phyloP scores from a whole-genome alignment of 306 rosid species.

The Dalbergia cultrata region DNA sequence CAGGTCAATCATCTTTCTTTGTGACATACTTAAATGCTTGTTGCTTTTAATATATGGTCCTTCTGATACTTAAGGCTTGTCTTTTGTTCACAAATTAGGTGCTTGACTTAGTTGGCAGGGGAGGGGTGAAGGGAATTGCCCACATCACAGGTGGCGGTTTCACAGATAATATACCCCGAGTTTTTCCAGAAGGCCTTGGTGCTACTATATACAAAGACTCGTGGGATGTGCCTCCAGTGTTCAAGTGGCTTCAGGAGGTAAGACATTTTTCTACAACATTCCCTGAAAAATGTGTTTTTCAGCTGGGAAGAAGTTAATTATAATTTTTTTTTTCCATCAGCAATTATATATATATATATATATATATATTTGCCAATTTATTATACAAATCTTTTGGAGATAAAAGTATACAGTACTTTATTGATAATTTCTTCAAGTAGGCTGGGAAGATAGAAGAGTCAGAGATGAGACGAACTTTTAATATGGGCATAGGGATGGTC shows the following conservation, averaged over 20 bases:
- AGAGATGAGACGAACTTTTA: conserved; percentile 86
- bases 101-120: conserved; percentile 76
- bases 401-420: background rate
- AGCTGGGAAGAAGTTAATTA: conserved; percentile 1
- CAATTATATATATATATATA: conserved; percentile 6
- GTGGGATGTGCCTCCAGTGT: conserved; percentile 79
- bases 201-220: conserved; percentile 70
- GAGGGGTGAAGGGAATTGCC: conserved; percentile 92
- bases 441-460: conserved; percentile 76
- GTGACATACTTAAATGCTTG: background rate
- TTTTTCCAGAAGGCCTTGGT: conserved; percentile 88
- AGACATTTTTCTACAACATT: conserved; percentile 9
- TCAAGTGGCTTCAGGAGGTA: conserved; percentile 96
- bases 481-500: conserved; percentile 97
- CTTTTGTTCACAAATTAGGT: conserved; percentile 58
- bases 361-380: conserved; percentile 14
- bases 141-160: conserved; percentile 96
- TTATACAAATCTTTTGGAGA: conserved; percentile 30
- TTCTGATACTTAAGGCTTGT: background rate
- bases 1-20: conserved; percentile 63
- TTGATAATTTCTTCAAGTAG: conserved; percentile 50
- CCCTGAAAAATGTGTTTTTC: background rate
- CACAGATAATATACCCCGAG: conserved; percentile 90
- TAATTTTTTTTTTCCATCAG: background rate
- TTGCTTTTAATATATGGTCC: background rate